Base-by-base conservation (phyloP, 2,329 filamentous ascomycete species). In the Pestalotiopsis fici region DNA sequence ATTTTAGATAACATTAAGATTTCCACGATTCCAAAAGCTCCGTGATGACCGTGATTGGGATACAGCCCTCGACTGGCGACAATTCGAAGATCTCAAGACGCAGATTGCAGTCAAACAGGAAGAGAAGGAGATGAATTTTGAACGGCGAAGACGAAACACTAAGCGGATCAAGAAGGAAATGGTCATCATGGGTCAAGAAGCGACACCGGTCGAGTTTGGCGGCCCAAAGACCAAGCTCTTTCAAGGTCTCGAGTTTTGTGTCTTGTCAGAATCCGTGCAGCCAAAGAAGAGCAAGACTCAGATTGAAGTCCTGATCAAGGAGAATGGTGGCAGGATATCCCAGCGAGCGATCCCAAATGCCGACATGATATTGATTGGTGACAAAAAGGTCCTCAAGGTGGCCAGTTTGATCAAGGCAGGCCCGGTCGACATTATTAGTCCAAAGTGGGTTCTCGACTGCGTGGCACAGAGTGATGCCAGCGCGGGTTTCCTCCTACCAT, bases 11-110 rank as follows among this genome's bases (percentile, higher is more conserved):
- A 98, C 96, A 0, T 82, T 99, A 50, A 90, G 96, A 0, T 99
- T 99, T 73, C 96, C 96, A 2, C 90, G 96, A 1, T 97, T 98
- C 79, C 94, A 94, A 70, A 87, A 86, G 43, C 81, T 98, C 5
- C 88, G 94, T 3, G 85, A 87, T n/a, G 96, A 98, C 78, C 94
- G 95, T 71, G 84, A 86, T 66, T 99, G 96, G 95, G 86, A 92
- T 60, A 88, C 89, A 39, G 93, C 93, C 0, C 83, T 98, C 2
- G 93, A 93, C 0, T 82, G 93, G 1, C 88, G 93, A 59, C 93
- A 94, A 59, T 97, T 98, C 73, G 80, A 90, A 21, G 87, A 91
- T 7, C 80, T 98, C 18, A 91, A 92, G 70, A 83, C 83, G 5
- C 87, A 87, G 23, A 90, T 89, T 1, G 91, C 96, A 68, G 85